These are phyloP conservation scores for Malassezia japonica DNA, from an alignment of 1,284 basidiomycete species.

Conservation along the genomic window DNA sequence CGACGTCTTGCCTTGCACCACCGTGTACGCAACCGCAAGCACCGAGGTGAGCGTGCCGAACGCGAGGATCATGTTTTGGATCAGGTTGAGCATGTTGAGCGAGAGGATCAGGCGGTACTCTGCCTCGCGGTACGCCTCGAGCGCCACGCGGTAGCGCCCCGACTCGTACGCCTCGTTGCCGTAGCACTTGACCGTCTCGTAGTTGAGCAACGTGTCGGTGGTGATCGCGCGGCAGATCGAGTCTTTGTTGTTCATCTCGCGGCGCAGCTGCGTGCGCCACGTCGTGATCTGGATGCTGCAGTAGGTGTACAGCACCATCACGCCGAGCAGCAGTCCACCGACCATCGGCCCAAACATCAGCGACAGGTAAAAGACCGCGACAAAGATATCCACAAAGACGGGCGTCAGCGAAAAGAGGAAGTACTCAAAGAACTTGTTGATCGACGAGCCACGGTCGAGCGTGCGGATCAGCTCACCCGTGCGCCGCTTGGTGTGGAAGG, in stretches of 20 bases:
- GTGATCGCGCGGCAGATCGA: slow-evolving; percentile 35
- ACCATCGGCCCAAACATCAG: slow-evolving; percentile 61
- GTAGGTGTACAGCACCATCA: slow-evolving; percentile 70
- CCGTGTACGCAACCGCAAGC: slow-evolving; percentile 27
- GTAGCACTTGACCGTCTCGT: slow-evolving; percentile 60
- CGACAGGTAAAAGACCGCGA: slow-evolving; percentile 55
- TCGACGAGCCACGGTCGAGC: slow-evolving; percentile 58
- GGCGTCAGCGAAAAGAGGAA: slow-evolving; percentile 70
- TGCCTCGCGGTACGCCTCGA: slow-evolving; percentile 64
- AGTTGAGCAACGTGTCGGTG: slow-evolving; percentile 42
- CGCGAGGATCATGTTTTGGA: slow-evolving; percentile 38
- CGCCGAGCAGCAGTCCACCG: slow-evolving; percentile 63
- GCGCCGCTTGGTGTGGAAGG: slow-evolving; percentile 69
- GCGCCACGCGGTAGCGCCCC: slow-evolving; percentile 62
- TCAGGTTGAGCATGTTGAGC: slow-evolving; percentile 41
- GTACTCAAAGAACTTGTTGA: slow-evolving; percentile 50
- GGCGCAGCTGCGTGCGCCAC: slow-evolving; percentile 61
- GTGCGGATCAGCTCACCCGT: slow-evolving; percentile 62
- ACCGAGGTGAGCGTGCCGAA: slow-evolving; percentile 36
- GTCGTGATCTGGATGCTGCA: slow-evolving; percentile 58
- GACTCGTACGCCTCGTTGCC: slow-evolving; percentile 70
- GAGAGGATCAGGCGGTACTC: slow-evolving; percentile 59
- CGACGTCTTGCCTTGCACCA: slow-evolving; percentile 26
- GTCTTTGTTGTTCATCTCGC: slow-evolving; percentile 35
- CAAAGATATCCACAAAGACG: slow-evolving; percentile 64